Conservation (phyloP, 2,329 filamentous ascomycete genomes). For the Exophiala xenobiotica region DNA sequence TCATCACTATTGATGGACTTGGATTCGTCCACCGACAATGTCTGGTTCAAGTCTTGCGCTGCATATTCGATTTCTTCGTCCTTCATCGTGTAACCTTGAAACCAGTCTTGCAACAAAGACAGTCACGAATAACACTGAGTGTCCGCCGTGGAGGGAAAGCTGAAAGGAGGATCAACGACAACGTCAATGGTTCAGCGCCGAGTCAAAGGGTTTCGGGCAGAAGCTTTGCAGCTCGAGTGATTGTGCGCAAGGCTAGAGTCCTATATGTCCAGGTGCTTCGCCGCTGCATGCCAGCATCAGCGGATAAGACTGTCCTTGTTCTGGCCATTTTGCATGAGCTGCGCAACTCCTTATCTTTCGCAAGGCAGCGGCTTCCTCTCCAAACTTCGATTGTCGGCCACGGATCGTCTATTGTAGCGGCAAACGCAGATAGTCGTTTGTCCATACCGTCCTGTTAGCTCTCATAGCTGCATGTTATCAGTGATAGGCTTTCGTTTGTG, state of each 20-base stretch:
- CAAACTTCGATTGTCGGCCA: neutral
- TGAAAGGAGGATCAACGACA: neutral
- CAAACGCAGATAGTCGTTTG: neutral
- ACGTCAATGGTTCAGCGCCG: neutral
- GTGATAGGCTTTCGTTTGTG: neutral
- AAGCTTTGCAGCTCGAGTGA: neutral
- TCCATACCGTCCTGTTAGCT: neutral
- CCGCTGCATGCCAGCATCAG: neutral
- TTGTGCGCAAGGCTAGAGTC: constrained; percentile 4
- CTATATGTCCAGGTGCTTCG: neutral
- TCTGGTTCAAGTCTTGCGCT: constrained; percentile 12
- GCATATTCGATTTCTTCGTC: constrained; percentile 11
- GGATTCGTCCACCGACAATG: constrained; percentile 12
- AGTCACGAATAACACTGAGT: neutral
- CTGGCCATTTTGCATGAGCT: neutral
- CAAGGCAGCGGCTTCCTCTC: too few relatives aligned
- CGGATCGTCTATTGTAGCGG: neutral
- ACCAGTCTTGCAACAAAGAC: neutral
- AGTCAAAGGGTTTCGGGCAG: neutral
- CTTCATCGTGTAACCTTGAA: constrained; percentile 9
- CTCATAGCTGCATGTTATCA: neutral
- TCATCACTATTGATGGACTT: constrained; percentile 23
- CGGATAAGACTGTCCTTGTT: neutral
- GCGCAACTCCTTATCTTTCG: constrained; percentile 6
- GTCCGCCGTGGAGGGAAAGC: neutral